Evolutionary conservation across 148 eudicot genomes (phyloP), one percentile per base, ranked within the genome.

Genomic region (Dianthus caryophyllus): DNA sequence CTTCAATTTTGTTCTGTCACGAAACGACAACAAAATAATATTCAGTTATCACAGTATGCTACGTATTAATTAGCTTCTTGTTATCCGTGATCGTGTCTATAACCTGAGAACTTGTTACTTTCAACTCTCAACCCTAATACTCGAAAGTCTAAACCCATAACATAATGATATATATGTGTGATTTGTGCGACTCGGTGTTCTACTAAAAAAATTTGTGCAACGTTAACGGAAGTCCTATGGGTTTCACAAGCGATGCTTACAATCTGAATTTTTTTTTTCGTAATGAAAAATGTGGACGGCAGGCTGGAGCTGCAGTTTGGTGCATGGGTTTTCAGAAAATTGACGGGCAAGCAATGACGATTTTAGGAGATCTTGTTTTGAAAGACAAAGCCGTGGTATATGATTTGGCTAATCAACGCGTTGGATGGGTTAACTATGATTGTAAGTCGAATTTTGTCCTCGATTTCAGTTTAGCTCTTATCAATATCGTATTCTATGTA

Each of bases 371-470:
- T 74, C 89, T 93, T 54, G 95, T 93, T 61, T 72, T 93, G 68
- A 87, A 93, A 71, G 93, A 93, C 82, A 89, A 87, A 69, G 76
- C 84, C 16, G 70, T 92, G 44, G 91, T 92, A 4, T 92, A 92
- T 55, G 97, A 92, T 79, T 68, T 92, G 81, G 96, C 80, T 78
- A 80, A 83, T 66, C 96, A 92, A 56, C 84, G 96, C 65, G 71
- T 92, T 43, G 97, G 97, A 79, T 92, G 97, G 97, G 87, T 79
- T 47, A 84, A 81, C 76, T 92, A 92, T 47, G 98, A 93, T 78
- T 93, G 98, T 93, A 82, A 87, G 98, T 53, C 0, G 15, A n/a
- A 53, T 21, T 6, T 53, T 84, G 7, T 29, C 46, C 46, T 61
- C 1, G 21, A 17, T 48, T 49, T 9, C 48, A 26, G 9, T 39